Evolutionary conservation across 164 flowering plant genomes (phyloP).

Genomic region (Vitis rotundifolia): DNA sequence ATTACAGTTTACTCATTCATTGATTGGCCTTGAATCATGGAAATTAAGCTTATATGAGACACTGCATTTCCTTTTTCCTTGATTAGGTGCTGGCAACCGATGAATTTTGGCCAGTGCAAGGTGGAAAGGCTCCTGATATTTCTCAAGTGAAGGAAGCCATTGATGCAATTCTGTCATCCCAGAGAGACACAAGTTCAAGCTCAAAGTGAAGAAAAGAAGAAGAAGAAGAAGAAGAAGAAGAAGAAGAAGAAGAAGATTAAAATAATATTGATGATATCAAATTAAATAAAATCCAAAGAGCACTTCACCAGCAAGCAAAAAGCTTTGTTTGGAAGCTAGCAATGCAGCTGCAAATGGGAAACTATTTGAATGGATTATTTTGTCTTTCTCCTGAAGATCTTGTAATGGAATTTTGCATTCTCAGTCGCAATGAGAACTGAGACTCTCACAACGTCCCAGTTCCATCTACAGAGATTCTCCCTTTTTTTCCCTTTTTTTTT

Average conservation of each 20-base stretch:
- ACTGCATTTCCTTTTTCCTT: background rate
- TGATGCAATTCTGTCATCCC: slow-evolving; percentile 84
- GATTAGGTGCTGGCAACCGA: slow-evolving; percentile 89
- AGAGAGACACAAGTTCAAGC: slow-evolving; percentile 53
- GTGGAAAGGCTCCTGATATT: slow-evolving; percentile 92
- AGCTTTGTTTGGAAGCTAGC: slow-evolving; percentile 9
- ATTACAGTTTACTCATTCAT: background rate
- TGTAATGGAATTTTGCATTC: slow-evolving; percentile 2
- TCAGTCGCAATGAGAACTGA: background rate
- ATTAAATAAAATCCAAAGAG: background rate
- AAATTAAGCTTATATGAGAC: no score
- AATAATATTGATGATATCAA: background rate
- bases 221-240: background rate
- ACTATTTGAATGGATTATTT: background rate
- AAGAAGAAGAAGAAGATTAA: background rate
- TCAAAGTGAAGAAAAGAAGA: slow-evolving; percentile 29
- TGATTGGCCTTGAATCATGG: no score
- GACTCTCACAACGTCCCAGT: background rate
- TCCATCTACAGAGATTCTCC: background rate
- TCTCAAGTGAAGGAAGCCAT: slow-evolving; percentile 93
- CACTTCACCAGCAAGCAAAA: slow-evolving; percentile 1
- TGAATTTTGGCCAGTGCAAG: slow-evolving; percentile 95
- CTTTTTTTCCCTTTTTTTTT: background rate
- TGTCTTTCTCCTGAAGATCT: background rate
- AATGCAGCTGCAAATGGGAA: background rate